phyloP scores from a whole-genome alignment of 495 filamentous ascomycete species.

The Apodospora peruviana region DNA sequence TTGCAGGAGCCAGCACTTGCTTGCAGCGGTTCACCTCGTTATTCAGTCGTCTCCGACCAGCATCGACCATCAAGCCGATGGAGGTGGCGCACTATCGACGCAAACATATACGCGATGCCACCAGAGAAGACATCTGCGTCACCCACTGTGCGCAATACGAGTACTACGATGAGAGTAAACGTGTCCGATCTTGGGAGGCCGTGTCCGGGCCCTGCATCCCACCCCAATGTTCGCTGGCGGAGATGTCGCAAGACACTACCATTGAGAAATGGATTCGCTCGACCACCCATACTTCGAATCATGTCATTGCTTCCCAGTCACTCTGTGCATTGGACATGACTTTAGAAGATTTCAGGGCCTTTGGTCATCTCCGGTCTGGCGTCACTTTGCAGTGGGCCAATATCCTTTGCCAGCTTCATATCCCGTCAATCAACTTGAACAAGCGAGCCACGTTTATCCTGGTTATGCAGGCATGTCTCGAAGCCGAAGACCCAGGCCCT shows the following conservation, averaged over 20 bases:
- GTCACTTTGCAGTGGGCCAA: slow-evolving; percentile 50
- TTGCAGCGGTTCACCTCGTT: not conserved
- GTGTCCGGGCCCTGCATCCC: slow-evolving; percentile 3
- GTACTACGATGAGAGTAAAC: slow-evolving; percentile 24
- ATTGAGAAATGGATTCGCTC: slow-evolving; percentile 10
- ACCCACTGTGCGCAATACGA: slow-evolving; percentile 36
- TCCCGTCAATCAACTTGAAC: slow-evolving; percentile 41
- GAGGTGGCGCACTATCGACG: slow-evolving; percentile 10
- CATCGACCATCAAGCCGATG: slow-evolving; percentile 9
- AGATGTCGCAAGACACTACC: no score
- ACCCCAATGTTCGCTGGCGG: not conserved
- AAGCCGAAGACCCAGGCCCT: slow-evolving; percentile 34
- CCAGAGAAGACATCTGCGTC: slow-evolving; percentile 34
- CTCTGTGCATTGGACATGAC: slow-evolving; percentile 36
- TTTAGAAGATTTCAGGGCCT: slow-evolving; percentile 46
- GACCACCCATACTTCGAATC: slow-evolving; percentile 29
- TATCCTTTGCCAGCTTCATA: slow-evolving; percentile 44
- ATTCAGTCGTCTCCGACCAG: slow-evolving; percentile 14
- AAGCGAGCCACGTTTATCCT: slow-evolving; percentile 39
- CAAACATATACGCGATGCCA: slow-evolving; percentile 16
- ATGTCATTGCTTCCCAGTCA: slow-evolving; percentile 41
- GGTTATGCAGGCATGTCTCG: slow-evolving; percentile 44
- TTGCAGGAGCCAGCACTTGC: not conserved
- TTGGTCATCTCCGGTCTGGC: slow-evolving; percentile 44
- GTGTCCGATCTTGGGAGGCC: not conserved